These are phyloP conservation scores for Penicillium pulvis DNA, from an alignment of 495 filamentous ascomycete genomes.

Conservation along the genomic window DNA sequence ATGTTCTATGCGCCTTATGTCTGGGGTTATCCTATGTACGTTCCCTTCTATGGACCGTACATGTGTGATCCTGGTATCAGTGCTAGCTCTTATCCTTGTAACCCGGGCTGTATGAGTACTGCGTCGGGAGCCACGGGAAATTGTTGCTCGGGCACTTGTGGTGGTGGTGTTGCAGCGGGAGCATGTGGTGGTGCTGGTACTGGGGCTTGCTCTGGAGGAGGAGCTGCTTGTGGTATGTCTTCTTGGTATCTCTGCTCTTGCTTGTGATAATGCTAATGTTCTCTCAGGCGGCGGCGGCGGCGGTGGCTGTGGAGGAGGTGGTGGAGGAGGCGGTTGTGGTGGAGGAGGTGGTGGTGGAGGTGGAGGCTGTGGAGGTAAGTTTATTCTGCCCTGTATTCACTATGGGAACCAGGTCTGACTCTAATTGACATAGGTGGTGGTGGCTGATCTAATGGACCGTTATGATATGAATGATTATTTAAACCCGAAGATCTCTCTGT, in stretches of 20 bases:
- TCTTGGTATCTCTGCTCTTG: background rate
- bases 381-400: background rate
- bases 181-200: slow-evolving; percentile 47
- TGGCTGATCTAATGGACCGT: background rate
- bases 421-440: background rate
- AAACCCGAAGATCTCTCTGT: background rate
- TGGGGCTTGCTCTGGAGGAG: slow-evolving; percentile 32
- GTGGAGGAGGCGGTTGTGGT: slow-evolving; percentile 7
- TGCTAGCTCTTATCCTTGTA: slow-evolving; percentile 40
- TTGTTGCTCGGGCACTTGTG: slow-evolving; percentile 53
- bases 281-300: slow-evolving; percentile 23
- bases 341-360: slow-evolving; percentile 6
- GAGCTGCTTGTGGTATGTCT: slow-evolving; percentile 42
- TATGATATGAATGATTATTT: background rate
- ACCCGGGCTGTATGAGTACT: slow-evolving; percentile 50
- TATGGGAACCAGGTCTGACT: background rate
- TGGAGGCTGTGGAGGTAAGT: slow-evolving; percentile 11
- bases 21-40: slow-evolving; percentile 51
- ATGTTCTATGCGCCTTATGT: slow-evolving; percentile 34
- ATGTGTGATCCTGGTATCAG: slow-evolving; percentile 50
- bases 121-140: slow-evolving; percentile 43
- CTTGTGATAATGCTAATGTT: slow-evolving; percentile 2
- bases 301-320: slow-evolving; percentile 16
- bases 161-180: slow-evolving; percentile 56
- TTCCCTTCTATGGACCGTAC: slow-evolving; percentile 56